phyloP scores from a whole-genome alignment of 2,329 filamentous ascomycete genomes.

The Clonostachys rosea region DNA sequence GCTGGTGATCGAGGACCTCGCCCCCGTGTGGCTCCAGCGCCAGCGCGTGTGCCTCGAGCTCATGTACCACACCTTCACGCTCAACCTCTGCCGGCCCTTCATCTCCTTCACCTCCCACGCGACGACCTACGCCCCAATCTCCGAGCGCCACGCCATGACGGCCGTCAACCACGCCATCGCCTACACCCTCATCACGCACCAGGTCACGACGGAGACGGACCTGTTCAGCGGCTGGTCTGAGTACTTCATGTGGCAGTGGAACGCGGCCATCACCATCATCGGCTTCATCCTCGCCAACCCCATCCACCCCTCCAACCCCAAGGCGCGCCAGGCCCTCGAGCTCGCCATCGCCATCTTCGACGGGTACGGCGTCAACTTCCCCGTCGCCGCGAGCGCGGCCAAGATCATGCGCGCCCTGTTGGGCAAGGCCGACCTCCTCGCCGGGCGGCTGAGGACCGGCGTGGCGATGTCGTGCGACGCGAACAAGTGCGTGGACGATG shows the following conservation, averaged over 20 bases:
- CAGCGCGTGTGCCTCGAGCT: conserved; percentile 34
- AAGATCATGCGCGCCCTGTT: conserved; percentile 23
- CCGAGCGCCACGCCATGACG: conserved; percentile 13
- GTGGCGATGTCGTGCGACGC: neutral
- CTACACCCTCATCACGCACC: conserved; percentile 17
- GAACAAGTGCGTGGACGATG: neutral
- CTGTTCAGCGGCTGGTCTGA: conserved; percentile 19
- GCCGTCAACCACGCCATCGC: conserved; percentile 16
- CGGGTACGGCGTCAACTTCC: conserved; percentile 28
- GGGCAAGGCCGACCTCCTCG: conserved; percentile 11
- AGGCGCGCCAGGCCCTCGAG: conserved; percentile 19
- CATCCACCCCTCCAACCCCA: conserved; percentile 8
- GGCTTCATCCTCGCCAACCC: conserved; percentile 25
- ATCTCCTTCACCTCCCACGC: conserved; percentile 22
- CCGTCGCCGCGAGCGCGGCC: conserved; percentile 27
- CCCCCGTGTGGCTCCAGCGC: conserved; percentile 34
- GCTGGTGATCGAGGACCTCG: conserved; percentile 18
- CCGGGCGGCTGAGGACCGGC: neutral
- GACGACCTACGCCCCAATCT: conserved; percentile 7
- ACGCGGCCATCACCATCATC: conserved; percentile 21
- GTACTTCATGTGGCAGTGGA: conserved; percentile 17
- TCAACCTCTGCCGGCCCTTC: conserved; percentile 31
- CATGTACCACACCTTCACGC: conserved; percentile 30
- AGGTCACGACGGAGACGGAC: conserved; percentile 14
- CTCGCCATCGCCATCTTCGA: conserved; percentile 29